Evolutionary conservation across 768 basidiomycete species (phyloP).

Genomic region (Russula ochroleuca): DNA sequence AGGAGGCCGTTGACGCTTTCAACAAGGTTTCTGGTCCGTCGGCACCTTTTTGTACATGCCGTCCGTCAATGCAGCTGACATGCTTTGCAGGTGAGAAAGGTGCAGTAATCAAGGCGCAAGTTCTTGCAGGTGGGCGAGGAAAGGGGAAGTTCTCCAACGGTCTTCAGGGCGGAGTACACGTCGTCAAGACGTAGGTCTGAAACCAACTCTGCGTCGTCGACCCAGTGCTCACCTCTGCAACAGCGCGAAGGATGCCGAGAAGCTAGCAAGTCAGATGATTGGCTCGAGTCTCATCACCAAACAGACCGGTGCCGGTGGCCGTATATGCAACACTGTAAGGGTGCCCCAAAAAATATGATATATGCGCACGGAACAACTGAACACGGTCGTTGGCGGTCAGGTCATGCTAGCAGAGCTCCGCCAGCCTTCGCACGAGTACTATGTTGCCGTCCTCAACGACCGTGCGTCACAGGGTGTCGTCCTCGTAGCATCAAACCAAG

Average conservation of each 20-base stretch:
- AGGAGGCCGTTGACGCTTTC: slow-evolving; percentile 87
- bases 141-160: slow-evolving; percentile 97
- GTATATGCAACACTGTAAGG: slow-evolving; percentile 89
- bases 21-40: slow-evolving; percentile 70
- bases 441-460: slow-evolving; percentile 95
- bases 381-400: slow-evolving; percentile 38
- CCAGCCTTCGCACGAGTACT: slow-evolving; percentile 94
- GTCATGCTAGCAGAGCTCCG: slow-evolving; percentile 98
- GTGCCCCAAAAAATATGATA: slow-evolving; percentile 19
- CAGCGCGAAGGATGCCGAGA: slow-evolving; percentile 75
- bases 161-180: slow-evolving; percentile 95
- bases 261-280: slow-evolving; percentile 88
- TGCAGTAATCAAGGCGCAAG: slow-evolving; percentile 98
- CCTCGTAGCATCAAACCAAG: slow-evolving; percentile 88
- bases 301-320: slow-evolving; percentile 90
- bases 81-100: slow-evolving; percentile 56
- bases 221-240: slow-evolving; percentile 38
- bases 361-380: background rate
- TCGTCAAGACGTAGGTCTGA: slow-evolving; percentile 68
- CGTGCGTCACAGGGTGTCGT: slow-evolving; percentile 85
- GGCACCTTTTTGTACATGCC: background rate
- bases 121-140: slow-evolving; percentile 96
- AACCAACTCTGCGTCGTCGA: background rate
- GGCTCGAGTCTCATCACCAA: slow-evolving; percentile 96
- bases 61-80: background rate